A percentile compares a stretch with the other conserved stretches of the same genome.
These are phyloP conservation scores for Pyricularia sp. DNA, from an alignment of 2,329 filamentous ascomycete genomes.

Conservation along the genomic window DNA sequence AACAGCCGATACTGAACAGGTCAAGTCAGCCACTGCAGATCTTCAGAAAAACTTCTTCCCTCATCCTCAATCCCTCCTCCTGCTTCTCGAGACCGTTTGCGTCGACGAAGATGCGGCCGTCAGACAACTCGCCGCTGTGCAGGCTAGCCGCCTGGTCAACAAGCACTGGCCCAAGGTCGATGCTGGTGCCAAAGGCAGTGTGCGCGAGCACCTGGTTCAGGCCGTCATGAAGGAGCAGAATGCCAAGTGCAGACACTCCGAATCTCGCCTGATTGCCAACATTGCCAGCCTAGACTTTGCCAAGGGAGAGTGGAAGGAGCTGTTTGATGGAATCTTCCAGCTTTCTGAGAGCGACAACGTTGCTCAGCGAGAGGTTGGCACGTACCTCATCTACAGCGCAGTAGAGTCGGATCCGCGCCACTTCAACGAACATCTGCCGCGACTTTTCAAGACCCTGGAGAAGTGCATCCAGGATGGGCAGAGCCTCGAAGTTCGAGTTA, in stretches of 20 bases:
- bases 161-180: conserved; percentile 76
- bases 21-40: conserved; percentile 80
- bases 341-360: conserved; percentile 64
- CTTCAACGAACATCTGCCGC: conserved; percentile 67
- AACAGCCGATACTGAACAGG: conserved; percentile 72
- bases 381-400: conserved; percentile 86
- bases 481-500: conserved; percentile 85
- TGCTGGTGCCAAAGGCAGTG: conserved; percentile 62
- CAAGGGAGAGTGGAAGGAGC: conserved; percentile 72
- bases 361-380: conserved; percentile 74
- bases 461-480: conserved; percentile 82
- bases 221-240: conserved; percentile 70
- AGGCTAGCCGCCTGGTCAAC: conserved; percentile 67
- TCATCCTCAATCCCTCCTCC: conserved; percentile 68
- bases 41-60: conserved; percentile 91
- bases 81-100: conserved; percentile 78
- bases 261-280: conserved; percentile 75
- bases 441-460: conserved; percentile 72
- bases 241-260: conserved; percentile 67
- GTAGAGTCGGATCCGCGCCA: conserved; percentile 77
- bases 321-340: conserved; percentile 66
- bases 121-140: conserved; percentile 82
- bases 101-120: conserved; percentile 60
- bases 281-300: conserved; percentile 79
- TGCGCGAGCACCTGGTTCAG: conserved; percentile 73